A percentile compares a stretch with the other conserved stretches of the same genome.
Conservation (phyloP, 2,329 filamentous ascomycete species). For the Diaporthe aspalathi region DNA sequence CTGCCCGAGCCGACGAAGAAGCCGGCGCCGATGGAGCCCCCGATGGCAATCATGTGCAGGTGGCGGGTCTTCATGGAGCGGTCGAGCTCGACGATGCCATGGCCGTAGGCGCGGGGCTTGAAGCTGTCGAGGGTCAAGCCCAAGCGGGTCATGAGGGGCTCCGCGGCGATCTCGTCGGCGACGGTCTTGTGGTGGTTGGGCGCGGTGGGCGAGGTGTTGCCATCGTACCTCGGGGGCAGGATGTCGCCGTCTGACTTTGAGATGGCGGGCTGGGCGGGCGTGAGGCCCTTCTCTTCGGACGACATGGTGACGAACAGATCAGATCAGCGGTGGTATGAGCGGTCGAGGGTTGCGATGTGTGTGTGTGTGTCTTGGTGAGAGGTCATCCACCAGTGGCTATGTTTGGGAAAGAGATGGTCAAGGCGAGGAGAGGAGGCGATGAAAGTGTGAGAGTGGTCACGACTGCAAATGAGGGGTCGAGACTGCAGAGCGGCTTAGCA, state of each 20-base stretch:
- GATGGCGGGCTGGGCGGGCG: conserved; percentile 22
- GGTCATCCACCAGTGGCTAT: neutral
- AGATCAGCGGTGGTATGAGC: neutral
- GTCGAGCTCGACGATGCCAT: conserved; percentile 45
- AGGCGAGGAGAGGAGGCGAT: neutral
- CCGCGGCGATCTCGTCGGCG: conserved; percentile 40
- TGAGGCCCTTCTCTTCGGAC: conserved; percentile 22
- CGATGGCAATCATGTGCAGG: conserved; percentile 65
- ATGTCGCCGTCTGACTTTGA: conserved; percentile 8
- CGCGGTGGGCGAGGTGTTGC: conserved; percentile 9
- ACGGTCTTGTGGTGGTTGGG: conserved; percentile 6
- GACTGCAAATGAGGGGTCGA: conserved; percentile 20
- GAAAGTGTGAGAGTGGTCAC: neutral
- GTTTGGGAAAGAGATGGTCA: neutral
- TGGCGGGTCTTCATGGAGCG: conserved; percentile 60
- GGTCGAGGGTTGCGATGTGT: neutral
- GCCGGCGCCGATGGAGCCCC: conserved; percentile 69
- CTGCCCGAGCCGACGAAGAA: conserved; percentile 71
- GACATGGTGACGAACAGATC: conserved; percentile 10
- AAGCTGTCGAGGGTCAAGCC: conserved; percentile 57
- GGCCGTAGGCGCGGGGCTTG: conserved; percentile 49
- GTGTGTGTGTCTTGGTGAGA: neutral
- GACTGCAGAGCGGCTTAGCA: conserved; percentile 14
- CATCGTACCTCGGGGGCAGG: neutral
- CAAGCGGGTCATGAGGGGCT: conserved; percentile 52